phyloP scores from a whole-genome alignment of 495 filamentous ascomycete species.

The Penicillium waksmanii region DNA sequence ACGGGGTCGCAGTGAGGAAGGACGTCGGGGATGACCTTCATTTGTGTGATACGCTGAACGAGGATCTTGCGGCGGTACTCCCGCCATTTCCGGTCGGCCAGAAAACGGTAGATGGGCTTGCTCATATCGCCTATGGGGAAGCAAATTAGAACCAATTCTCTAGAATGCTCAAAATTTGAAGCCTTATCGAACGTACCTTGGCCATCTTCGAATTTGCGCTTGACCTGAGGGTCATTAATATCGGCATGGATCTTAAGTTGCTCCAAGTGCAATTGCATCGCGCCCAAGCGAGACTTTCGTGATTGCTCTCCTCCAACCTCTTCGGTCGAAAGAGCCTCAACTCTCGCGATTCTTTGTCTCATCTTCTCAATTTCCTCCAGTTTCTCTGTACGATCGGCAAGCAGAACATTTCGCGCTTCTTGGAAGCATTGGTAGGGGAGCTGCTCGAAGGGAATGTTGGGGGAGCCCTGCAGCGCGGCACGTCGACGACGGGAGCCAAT shows the following conservation, averaged over 20 bases:
- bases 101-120: constrained; percentile 93
- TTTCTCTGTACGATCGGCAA: constrained; percentile 82
- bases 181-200: constrained; percentile 59
- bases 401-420: constrained; percentile 83
- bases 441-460: constrained; percentile 84
- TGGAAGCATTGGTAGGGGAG: constrained; percentile 97
- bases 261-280: constrained; percentile 75
- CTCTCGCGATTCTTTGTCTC: constrained; percentile 58
- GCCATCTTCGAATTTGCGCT: constrained; percentile 94
- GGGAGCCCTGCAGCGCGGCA: constrained; percentile 67
- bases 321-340: constrained; percentile 61
- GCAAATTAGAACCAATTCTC: constrained; percentile 13
- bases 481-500: constrained; percentile 84
- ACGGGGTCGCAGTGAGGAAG: constrained; percentile 79
- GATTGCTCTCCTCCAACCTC: constrained; percentile 61
- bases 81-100: constrained; percentile 87
- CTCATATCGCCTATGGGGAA: constrained; percentile 79
- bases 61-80: constrained; percentile 74
- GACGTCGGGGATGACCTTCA: constrained; percentile 92
- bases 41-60: constrained; percentile 84
- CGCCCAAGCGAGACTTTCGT: constrained; percentile 67
- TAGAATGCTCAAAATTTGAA: background rate
- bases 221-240: constrained; percentile 93
- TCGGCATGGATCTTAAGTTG: constrained; percentile 86
- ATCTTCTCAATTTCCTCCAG: constrained; percentile 63